A percentile compares a stretch with the other conserved stretches of the same genome.
Conservation (phyloP, 1,284 basidiomycete genomes). For the Hemileia vastatrix region DNA sequence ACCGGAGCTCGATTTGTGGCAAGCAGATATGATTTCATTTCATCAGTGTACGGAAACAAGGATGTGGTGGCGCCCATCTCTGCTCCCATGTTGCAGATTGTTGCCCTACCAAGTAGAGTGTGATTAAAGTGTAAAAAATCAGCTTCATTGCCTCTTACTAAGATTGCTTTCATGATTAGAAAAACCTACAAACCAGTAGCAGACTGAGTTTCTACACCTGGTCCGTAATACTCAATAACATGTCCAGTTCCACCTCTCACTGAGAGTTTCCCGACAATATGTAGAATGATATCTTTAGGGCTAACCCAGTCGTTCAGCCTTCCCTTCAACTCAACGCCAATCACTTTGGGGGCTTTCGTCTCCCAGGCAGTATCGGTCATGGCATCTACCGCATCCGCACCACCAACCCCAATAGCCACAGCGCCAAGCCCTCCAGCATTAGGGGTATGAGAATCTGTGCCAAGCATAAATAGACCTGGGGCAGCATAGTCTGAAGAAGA, state of each 20-base stretch:
- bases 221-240: constrained; percentile 94
- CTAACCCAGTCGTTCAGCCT: constrained; percentile 84
- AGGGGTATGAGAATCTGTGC: constrained; percentile 88
- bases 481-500: constrained; percentile 34
- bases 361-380: constrained; percentile 99
- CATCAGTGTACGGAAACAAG: constrained; percentile 83
- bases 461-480: constrained; percentile 53
- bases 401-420: constrained; percentile 96
- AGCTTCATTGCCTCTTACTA: background rate
- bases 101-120: constrained; percentile 24
- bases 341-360: constrained; percentile 67
- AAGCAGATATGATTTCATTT: constrained; percentile 77
- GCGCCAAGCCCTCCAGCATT: constrained; percentile 97
- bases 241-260: constrained; percentile 93
- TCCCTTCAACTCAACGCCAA: constrained; percentile 74
- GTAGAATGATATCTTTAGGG: constrained; percentile 91
- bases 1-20: constrained; percentile 85
- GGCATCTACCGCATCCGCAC: constrained; percentile 96
- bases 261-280: constrained; percentile 86
- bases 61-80: constrained; percentile 98
- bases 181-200: constrained; percentile 61
- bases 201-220: constrained; percentile 80
- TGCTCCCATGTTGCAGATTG: constrained; percentile 73
- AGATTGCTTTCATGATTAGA: background rate
- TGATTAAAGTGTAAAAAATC: too few species aligned